Conservation (phyloP, 2,329 filamentous ascomycete genomes). For the Lecanicillium sp. region DNA sequence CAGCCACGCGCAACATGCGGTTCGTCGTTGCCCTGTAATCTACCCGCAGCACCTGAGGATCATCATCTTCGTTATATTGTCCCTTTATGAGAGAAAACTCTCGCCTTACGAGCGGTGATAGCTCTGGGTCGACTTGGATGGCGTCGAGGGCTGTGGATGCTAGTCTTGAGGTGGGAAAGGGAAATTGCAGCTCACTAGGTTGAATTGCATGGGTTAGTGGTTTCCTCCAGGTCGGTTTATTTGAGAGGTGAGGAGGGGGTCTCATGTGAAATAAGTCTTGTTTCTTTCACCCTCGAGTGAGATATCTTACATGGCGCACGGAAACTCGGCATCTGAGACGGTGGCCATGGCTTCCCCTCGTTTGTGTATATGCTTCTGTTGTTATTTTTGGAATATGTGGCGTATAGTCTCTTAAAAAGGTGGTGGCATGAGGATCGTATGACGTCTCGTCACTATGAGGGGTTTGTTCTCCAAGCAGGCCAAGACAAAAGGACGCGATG, state of each 20-base stretch:
- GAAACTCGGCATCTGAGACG: constrained; percentile 41
- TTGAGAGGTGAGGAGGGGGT: too few relatives aligned
- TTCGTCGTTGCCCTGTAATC: constrained; percentile 86
- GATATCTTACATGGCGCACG: constrained; percentile 51
- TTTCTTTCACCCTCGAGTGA: too few relatives aligned
- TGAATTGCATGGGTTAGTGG: too few relatives aligned
- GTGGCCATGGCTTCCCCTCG: constrained; percentile 26
- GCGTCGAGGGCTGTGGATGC: constrained; percentile 67
- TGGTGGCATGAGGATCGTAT: too few relatives aligned
- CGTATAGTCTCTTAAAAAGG: background rate
- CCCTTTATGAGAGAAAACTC: constrained; percentile 49
- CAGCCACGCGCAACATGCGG: constrained; percentile 90
- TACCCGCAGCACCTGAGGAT: constrained; percentile 50
- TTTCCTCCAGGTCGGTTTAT: too few relatives aligned
- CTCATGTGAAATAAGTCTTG: too few relatives aligned
- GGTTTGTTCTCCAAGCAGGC: background rate
- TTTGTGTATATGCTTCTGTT: background rate
- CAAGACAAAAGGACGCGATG: background rate
- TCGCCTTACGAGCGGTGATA: constrained; percentile 75
- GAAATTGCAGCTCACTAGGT: constrained; percentile 52
- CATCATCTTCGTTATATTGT: constrained; percentile 12
- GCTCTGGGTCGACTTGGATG: constrained; percentile 77
- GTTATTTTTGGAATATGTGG: constrained; percentile 6
- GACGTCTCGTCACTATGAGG: too few relatives aligned
- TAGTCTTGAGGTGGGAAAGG: constrained; percentile 73